phyloP scores from a whole-genome alignment of 768 basidiomycete genomes.

The Coprinopsis sp. region DNA sequence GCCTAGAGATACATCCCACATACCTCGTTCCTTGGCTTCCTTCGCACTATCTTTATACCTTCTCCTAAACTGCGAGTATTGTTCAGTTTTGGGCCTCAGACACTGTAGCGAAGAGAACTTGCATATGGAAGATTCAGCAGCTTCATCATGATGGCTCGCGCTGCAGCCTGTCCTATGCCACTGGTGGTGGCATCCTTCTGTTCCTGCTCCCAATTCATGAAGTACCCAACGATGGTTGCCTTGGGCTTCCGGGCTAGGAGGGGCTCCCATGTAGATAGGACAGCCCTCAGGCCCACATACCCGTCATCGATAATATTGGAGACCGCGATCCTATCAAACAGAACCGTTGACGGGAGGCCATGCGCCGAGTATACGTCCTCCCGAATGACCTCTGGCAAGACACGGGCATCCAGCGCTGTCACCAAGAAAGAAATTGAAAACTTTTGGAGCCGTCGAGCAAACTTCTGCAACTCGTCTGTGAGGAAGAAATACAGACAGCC shows the following conservation, averaged over 20 bases:
- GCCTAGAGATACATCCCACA: no score
- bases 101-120: no score
- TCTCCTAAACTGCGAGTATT: no score
- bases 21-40: no score
- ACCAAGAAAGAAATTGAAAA: constrained; percentile 27
- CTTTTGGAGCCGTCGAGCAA: constrained; percentile 26
- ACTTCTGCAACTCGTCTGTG: constrained; percentile 29
- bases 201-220: constrained; percentile 37
- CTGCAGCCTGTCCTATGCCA: neutral
- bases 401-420: constrained; percentile 22
- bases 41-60: no score
- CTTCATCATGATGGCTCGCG: neutral
- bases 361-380: neutral
- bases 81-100: no score
- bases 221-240: constrained; percentile 32
- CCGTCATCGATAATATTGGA: constrained; percentile 39
- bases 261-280: constrained; percentile 29
- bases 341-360: constrained; percentile 15
- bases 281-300: constrained; percentile 29
- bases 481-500: constrained; percentile 42
- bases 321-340: constrained; percentile 42
- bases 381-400: constrained; percentile 20
- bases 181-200: constrained; percentile 13
- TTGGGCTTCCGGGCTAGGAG: constrained; percentile 24
- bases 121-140: neutral